Conservation (phyloP, 108 stramenopile species). For the Skeletonema menzelii region DNA sequence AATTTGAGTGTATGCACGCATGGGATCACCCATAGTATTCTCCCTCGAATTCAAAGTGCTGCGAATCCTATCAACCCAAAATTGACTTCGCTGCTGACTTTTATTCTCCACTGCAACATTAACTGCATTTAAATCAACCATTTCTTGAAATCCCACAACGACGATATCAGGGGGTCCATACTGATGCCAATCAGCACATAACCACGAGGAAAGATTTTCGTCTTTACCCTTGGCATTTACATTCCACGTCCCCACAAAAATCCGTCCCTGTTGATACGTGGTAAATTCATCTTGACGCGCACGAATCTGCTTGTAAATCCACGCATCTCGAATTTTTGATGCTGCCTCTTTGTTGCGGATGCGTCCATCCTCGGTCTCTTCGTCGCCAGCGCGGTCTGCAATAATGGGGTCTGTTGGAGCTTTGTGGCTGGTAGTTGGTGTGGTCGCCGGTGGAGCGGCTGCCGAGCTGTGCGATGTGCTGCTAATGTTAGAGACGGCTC, state of each 20-base stretch:
- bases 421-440: neutral
- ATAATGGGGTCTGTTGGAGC: conserved; percentile 18
- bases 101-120: conserved; percentile 98
- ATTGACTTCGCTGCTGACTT: conserved; percentile 80
- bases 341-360: conserved; percentile 82
- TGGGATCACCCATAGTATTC: conserved; percentile 59
- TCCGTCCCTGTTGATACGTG: conserved; percentile 72
- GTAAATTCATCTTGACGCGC: conserved; percentile 82
- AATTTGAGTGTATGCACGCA: conserved; percentile 61
- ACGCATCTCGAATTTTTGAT: conserved; percentile 86
- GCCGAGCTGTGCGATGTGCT: neutral
- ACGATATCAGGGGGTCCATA: conserved; percentile 83
- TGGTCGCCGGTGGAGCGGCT: neutral
- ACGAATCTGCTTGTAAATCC: conserved; percentile 91
- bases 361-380: conserved; percentile 88
- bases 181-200: conserved; percentile 79
- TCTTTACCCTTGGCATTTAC: conserved; percentile 97
- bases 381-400: conserved; percentile 63
- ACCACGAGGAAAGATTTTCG: conserved; percentile 81
- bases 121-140: conserved; percentile 98
- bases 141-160: conserved; percentile 98
- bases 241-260: conserved; percentile 98
- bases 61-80: conserved; percentile 86
- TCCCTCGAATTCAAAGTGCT: conserved; percentile 70
- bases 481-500: neutral